Base-by-base conservation (phyloP, 2,329 filamentous ascomycete genomes). In the Penicillium sp. region DNA sequence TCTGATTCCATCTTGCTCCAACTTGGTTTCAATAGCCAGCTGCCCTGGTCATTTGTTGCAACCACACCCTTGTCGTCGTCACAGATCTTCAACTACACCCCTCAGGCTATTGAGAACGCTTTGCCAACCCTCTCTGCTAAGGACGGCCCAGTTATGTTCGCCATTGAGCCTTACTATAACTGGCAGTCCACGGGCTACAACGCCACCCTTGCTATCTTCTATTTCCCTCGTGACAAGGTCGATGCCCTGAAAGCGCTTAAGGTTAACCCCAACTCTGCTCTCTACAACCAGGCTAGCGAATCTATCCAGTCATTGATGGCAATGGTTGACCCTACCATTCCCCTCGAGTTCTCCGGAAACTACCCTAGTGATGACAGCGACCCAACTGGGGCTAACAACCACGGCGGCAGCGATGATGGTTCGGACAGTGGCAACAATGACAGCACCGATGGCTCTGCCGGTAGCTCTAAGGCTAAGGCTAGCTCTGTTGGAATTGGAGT, bases 21-120 rank as follows among this genome's bases (percentile, higher is more conserved):
- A 71, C 82, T 97, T 60, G 94, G 89, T 34, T 97, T 97, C 81
- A 79, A 85, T 50, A 88, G 86, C 68, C 83, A 84, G 1, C 82
- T 96, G 64, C 93, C 95, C 77, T 99, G 94, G 73, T 78, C 83
- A 9, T 96, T 95, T 69, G 89, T 97, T 29, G 86, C 88, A 11
- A 79, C 78, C 22, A 85, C 88, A 60, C 80, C 85, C 14, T 81
- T 87, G 61, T 89, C 92, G 18, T 89, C 90, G 5, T 85, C 85
- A 38, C 93, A 97, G 74, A 90, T 99, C 67, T 96, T 97, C 78
- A 77, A 84, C 51, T 89, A 85, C 62, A 79, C 97, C 4, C 92
- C 92, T 0, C 66, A 79, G 50, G 90, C 89, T 61, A 80, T 96
- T 48, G 78, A 83, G 2, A 83, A 87, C 61, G 88, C 84, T 42